These are phyloP conservation scores for Metschnikowia koreensis DNA, from an alignment of 805 yeast genomes.

Conservation along the genomic window DNA sequence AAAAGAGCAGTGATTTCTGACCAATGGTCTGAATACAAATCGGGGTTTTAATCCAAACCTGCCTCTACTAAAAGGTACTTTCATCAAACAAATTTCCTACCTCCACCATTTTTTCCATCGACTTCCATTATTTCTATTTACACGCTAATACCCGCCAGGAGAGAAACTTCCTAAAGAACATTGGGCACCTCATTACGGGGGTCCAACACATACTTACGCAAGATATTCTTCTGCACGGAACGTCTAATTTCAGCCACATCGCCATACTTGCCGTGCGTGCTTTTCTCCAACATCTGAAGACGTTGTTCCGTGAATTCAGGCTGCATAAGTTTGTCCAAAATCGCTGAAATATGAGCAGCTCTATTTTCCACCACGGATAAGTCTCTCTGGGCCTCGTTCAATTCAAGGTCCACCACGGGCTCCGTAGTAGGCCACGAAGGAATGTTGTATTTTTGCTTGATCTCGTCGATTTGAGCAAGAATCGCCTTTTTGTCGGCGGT, in stretches of 20 bases:
- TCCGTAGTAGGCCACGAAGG: constrained; percentile 42
- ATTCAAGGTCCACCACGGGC: constrained; percentile 35
- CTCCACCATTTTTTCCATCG: neutral
- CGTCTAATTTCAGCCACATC: constrained; percentile 25
- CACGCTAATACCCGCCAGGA: neutral
- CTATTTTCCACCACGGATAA: constrained; percentile 27
- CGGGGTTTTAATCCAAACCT: neutral
- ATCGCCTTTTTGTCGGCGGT: constrained; percentile 23
- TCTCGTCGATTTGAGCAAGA: constrained; percentile 32
- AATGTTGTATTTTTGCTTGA: constrained; percentile 38
- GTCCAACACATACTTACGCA: constrained; percentile 60
- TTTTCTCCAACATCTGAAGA: constrained; percentile 20
- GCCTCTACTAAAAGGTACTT: neutral
- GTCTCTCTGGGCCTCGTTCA: constrained; percentile 28
- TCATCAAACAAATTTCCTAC: neutral
- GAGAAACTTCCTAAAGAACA: constrained; percentile 7
- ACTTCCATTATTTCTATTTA: constrained; percentile 1
- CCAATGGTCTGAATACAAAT: no score
- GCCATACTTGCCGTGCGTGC: constrained; percentile 27
- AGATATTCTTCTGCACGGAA: constrained; percentile 58
- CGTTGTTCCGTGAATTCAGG: constrained; percentile 25
- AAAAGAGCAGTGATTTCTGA: no score
- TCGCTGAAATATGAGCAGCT: constrained; percentile 34
- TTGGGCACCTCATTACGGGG: constrained; percentile 18
- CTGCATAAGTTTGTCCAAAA: constrained; percentile 38